Percentiles rank a stretch among this genome's conserved stretches.
phyloP scores from a whole-genome alignment of 768 basidiomycete species.

The Collybia sordida region DNA sequence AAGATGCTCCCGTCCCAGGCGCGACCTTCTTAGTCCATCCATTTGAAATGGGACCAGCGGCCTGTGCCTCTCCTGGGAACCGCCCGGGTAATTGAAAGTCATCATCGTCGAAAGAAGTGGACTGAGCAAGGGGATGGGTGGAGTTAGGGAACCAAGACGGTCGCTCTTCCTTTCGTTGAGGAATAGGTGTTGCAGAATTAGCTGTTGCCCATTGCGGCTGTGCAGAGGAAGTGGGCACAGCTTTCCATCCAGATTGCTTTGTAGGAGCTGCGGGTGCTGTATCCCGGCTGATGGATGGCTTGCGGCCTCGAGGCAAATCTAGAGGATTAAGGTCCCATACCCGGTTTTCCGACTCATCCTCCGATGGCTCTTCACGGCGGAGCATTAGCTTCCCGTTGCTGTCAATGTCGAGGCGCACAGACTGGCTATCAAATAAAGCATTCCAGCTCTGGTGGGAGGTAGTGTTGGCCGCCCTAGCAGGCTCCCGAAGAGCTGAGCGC shows the following conservation, averaged over 20 bases:
- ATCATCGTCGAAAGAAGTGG: not conserved
- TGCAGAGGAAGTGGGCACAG: constrained; percentile 10
- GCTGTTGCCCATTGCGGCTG: constrained; percentile 5
- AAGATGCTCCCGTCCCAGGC: not conserved
- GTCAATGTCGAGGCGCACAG: constrained; percentile 13
- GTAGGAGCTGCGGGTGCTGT: constrained; percentile 2
- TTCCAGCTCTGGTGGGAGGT: constrained; percentile 11
- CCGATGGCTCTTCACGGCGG: constrained; percentile 2
- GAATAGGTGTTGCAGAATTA: constrained; percentile 1
- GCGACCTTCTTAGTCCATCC: constrained; percentile 19
- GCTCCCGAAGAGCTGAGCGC: constrained; percentile 15
- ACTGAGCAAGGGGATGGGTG: not conserved
- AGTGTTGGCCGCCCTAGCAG: constrained; percentile 3
- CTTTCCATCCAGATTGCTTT: constrained; percentile 17
- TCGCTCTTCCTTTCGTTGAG: not conserved
- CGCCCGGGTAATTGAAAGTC: constrained; percentile 4
- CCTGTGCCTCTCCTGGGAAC: constrained; percentile 3
- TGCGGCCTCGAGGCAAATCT: constrained; percentile 11
- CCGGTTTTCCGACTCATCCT: constrained; percentile 2
- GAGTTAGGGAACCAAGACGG: constrained; percentile 7
- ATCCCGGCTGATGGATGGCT: constrained; percentile 7
- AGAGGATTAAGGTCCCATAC: constrained; percentile 3
- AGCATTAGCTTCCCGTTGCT: constrained; percentile 9
- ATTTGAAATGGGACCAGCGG: constrained; percentile 7
- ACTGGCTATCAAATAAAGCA: constrained; percentile 7